These are phyloP conservation scores for Wickerhamiella vanderwaltii DNA, from an alignment of 805 yeast species.

Conservation along the genomic window DNA sequence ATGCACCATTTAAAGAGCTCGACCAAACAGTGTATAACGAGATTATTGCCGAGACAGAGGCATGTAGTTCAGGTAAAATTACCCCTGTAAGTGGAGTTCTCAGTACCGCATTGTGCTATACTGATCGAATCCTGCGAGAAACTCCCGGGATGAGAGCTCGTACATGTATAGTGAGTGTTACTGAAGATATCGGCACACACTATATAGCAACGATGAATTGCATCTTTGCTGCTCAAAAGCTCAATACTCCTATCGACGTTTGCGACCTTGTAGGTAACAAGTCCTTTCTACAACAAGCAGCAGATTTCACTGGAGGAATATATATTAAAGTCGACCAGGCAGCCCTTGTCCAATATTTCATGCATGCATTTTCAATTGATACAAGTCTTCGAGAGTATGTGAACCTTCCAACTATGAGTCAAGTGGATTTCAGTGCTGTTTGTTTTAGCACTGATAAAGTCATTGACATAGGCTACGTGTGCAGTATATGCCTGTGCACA, in stretches of 20 bases:
- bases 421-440: constrained; percentile 88
- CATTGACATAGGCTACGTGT: constrained; percentile 87
- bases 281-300: constrained; percentile 86
- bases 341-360: constrained; percentile 72
- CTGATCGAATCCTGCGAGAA: constrained; percentile 41
- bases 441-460: constrained; percentile 85
- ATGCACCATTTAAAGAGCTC: constrained; percentile 68
- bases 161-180: constrained; percentile 48
- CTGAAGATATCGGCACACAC: constrained; percentile 63
- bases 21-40: constrained; percentile 51
- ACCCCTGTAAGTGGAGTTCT: constrained; percentile 59
- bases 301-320: constrained; percentile 88
- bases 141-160: constrained; percentile 46
- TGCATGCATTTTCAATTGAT: constrained; percentile 75
- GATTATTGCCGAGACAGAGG: constrained; percentile 13
- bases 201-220: constrained; percentile 92
- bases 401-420: constrained; percentile 67
- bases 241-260: constrained; percentile 73
- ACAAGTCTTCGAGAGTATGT: constrained; percentile 69
- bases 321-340: constrained; percentile 53
- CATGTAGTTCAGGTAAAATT: constrained; percentile 39
- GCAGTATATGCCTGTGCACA: constrained; percentile 84
- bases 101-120: constrained; percentile 70
- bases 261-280: constrained; percentile 65
- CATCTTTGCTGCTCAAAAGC: constrained; percentile 89